Conservation (phyloP, 306 rosid species). For the Vachellia collinsii region DNA sequence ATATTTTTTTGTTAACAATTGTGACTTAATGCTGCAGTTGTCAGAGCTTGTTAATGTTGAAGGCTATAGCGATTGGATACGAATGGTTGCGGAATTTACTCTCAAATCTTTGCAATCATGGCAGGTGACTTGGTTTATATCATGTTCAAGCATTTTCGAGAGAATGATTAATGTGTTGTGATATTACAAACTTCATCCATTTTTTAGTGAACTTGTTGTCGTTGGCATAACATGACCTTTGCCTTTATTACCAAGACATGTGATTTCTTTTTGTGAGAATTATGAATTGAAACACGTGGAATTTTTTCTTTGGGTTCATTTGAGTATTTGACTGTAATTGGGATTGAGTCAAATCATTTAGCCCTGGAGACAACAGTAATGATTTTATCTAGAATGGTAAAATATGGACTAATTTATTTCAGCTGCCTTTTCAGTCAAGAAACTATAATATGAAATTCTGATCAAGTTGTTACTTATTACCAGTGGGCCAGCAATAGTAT, state of each 20-base stretch:
- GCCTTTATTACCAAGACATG: slow-evolving; percentile 14
- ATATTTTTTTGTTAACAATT: slow-evolving; percentile 25
- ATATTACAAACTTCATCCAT: not conserved
- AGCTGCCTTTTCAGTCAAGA: slow-evolving; percentile 10
- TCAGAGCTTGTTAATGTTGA: slow-evolving; percentile 97
- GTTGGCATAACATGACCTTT: slow-evolving; percentile 11
- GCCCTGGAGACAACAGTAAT: not conserved
- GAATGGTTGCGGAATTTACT: slow-evolving; percentile 94
- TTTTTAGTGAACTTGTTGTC: slow-evolving; percentile 11
- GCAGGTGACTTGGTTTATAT: slow-evolving; percentile 65
- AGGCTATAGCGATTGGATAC: slow-evolving; percentile 99
- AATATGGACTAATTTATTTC: slow-evolving; percentile 27
- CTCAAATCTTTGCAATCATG: slow-evolving; percentile 96
- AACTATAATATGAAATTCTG: slow-evolving; percentile 40
- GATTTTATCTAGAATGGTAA: not conserved
- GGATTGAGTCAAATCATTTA: not conserved
- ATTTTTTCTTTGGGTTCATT: not conserved
- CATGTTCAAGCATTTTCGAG: slow-evolving; percentile 31
- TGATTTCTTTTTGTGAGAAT: slow-evolving; percentile 32
- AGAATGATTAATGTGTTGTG: slow-evolving; percentile 13
- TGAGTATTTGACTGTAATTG: not conserved
- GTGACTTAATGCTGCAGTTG: slow-evolving; percentile 54
- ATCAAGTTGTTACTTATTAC: slow-evolving; percentile 45
- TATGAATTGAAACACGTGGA: not conserved
- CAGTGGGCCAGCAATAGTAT: slow-evolving; percentile 99